Evolutionary conservation across 2,329 filamentous ascomycete genomes (phyloP).

Genomic region (Podosphaera fusca): DNA sequence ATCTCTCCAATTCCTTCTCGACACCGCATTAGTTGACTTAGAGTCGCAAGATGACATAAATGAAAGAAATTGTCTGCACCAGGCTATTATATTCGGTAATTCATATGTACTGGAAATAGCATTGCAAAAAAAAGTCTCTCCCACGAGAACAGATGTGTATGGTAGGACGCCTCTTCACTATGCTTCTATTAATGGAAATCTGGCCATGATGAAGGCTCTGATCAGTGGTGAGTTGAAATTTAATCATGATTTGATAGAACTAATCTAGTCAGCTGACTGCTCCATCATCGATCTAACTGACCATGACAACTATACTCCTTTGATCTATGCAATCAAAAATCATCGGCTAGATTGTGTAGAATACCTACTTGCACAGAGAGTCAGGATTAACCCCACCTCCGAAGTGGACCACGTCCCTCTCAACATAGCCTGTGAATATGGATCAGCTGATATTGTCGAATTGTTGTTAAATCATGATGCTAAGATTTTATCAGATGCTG

Average conservation of each 20-base stretch:
- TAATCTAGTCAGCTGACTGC: conserved; percentile 29
- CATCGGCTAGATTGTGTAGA: conserved; percentile 61
- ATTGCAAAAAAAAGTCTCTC: conserved; percentile 51
- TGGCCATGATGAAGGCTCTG: conserved; percentile 60
- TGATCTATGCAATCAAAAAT: conserved; percentile 88
- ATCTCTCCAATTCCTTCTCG: conserved; percentile 52
- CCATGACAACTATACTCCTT: conserved; percentile 88
- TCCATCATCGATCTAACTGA: conserved; percentile 72
- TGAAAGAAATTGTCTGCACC: conserved; percentile 85
- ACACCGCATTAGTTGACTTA: conserved; percentile 68
- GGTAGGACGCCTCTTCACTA: conserved; percentile 86
- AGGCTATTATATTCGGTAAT: conserved; percentile 87
- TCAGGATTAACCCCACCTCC: conserved; percentile 66
- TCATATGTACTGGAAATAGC: conserved; percentile 54
- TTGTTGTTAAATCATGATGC: conserved; percentile 63
- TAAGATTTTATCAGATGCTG: conserved; percentile 73
- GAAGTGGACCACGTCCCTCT: conserved; percentile 84
- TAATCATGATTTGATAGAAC: not conserved
- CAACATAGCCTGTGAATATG: conserved; percentile 87
- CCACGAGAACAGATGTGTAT: conserved; percentile 72
- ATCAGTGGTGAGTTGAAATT: conserved; percentile 29
- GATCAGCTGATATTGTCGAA: conserved; percentile 63
- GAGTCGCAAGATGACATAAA: conserved; percentile 94
- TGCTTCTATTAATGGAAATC: conserved; percentile 77
- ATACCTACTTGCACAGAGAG: conserved; percentile 50